Base-by-base conservation (phyloP, 441 rosid species). In the Aquilaria agallochum region DNA sequence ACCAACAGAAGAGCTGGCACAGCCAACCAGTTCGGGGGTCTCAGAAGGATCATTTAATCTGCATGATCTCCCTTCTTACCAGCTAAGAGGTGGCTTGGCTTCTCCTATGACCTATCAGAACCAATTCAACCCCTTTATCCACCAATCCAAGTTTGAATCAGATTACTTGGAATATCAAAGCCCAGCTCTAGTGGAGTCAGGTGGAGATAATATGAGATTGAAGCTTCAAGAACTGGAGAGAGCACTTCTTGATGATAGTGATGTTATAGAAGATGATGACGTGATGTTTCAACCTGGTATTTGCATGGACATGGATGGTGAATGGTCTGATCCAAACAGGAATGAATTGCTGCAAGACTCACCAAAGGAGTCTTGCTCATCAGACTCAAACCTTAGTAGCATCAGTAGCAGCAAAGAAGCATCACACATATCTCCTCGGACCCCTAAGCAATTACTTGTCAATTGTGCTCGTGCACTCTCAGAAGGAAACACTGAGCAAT, bases 171-270 rank as follows among this genome's bases (percentile, higher is more conserved):
- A 79, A 50, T 62, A 68, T 55, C 81, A 73, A 60, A 75, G 83
- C 70, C 79, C 78, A 56, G 88, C 78, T 68, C 67, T 73, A 20
- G 72, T 69, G 44, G 91, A 86, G 52, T 86, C 68, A 63, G 83
- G 78, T 55, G 77, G 81, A 64, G 81, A 83, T 67, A 73, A 70
- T 20, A 68, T 95, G 86, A 86, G 83, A 72, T 62, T 85, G 63
- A 95, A 88, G 83, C 82, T 95, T 72, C 84, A 78, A 68, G 99
- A 95, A 61, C 85, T 95, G 44, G 99, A 95, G 74, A 83, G 91
- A 80, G 96, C 81, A 4, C 76, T 95, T 42, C 89, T 95, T 2
- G 84, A 67, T 31, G 98, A 93, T 61, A 72, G 63, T 59, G 85
- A 63, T 50, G 76, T 31, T 46, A 66, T 61, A 46, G 91, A 82